Evolutionary conservation across 805 yeast genomes (phyloP), one percentile per base, ranked within the genome.

Genomic region (Kodamaea restingae): DNA sequence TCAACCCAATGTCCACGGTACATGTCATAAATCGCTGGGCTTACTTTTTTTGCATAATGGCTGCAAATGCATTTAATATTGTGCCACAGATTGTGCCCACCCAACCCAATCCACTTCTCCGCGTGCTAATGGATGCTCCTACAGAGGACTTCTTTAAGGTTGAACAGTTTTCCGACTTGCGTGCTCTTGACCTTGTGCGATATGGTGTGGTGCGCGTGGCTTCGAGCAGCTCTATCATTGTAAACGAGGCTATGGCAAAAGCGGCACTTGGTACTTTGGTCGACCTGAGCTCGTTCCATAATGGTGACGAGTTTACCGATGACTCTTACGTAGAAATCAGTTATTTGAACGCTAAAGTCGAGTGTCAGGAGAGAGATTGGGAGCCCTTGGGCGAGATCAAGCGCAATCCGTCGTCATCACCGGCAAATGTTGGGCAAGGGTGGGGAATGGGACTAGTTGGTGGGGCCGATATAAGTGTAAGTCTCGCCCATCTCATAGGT

Each of bases 131-230:
- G 20, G 31, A 34, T 15, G 10, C 38, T 3, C 18, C 18, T 6
- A 21, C 28, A 8, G 28, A 21, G 9, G 25, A 26, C n/a, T 27
- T 44, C 18, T 17, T 9, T 9, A 15, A 26, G 14, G 32, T 44
- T 4, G 18, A 32, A 9, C 28, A 11, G 9, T n/a, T 32, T 6
- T 27, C 18, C 9, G 42, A 44, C 15, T 10, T 44, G 20, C 24
- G 11, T 2, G 68, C 71, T 17, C 72, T 70, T 31, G 78, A 72
- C 47, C 54, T 74, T 44, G 56, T 60, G 7, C 60, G 58, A 42
- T 71, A 60, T 42, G 67, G 67, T 29, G 18, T 41, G 1, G 32
- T 41, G 11, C 29, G 21, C 10, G 17, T 39, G 6, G 21, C 20
- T 3, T 10, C 11, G 12, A 20, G 37, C 32, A 18, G 36, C 12